These are phyloP conservation scores for Solanum pimpinellifolium DNA, from an alignment of 257 asterid genomes.

Conservation along the genomic window DNA sequence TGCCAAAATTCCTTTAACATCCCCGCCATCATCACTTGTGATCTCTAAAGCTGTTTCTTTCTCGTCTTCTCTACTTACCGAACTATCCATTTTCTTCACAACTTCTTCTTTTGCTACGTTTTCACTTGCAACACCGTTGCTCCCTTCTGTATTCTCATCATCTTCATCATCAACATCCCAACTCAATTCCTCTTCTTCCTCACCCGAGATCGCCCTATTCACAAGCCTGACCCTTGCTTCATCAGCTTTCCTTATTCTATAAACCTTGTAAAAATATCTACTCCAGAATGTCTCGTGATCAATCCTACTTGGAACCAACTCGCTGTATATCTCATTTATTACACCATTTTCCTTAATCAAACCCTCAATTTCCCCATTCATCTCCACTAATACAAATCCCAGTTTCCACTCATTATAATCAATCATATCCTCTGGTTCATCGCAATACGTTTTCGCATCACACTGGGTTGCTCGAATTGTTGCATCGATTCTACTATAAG, in stretches of 20 bases:
- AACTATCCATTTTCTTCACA: conserved; percentile 17
- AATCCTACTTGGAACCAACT: conserved; percentile 48
- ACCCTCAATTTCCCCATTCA: conserved; percentile 38
- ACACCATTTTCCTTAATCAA: conserved; percentile 35
- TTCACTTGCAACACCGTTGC: background rate
- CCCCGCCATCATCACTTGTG: conserved; percentile 18
- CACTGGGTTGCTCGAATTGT: conserved; percentile 46
- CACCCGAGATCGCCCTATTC: conserved; percentile 43
- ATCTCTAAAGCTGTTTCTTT: conserved; percentile 23
- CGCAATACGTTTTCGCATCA: conserved; percentile 53
- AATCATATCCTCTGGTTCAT: conserved; percentile 40
- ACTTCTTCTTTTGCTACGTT: conserved; percentile 14
- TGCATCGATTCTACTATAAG: conserved; percentile 68
- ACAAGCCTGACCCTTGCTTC: conserved; percentile 58
- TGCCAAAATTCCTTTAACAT: conserved; percentile 21
- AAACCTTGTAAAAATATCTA: conserved; percentile 67
- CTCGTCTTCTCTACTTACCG: conserved; percentile 9
- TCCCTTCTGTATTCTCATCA: conserved; percentile 5
- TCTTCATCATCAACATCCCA: conserved; percentile 74
- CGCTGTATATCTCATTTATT: conserved; percentile 45
- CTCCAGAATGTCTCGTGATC: conserved; percentile 71
- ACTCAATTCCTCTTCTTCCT: conserved; percentile 69
- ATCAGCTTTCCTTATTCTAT: conserved; percentile 46
- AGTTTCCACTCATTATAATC: conserved; percentile 51
- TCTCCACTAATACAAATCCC: conserved; percentile 54